A percentile compares a stretch with the other conserved stretches of the same genome.
These are phyloP conservation scores for Triglochin maritima DNA, from an alignment of 106 monocot genomes.

Conservation along the genomic window DNA sequence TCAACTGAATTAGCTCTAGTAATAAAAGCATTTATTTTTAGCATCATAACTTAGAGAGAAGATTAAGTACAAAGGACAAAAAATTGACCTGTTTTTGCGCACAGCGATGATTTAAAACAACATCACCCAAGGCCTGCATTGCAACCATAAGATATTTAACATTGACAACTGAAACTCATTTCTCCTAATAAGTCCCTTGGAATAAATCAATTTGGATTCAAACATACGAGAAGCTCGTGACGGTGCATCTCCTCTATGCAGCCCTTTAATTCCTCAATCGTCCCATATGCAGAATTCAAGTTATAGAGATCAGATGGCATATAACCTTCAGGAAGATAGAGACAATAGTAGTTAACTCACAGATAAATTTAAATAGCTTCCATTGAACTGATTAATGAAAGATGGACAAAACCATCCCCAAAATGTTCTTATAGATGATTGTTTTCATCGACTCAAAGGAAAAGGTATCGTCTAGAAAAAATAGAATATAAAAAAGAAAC, in stretches of 20 bases:
- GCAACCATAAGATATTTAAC: neutral
- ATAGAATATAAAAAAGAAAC: constrained; percentile 1
- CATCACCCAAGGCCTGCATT: constrained; percentile 28
- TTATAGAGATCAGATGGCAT: constrained; percentile 39
- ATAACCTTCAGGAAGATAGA: constrained; percentile 18
- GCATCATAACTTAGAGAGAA: no score
- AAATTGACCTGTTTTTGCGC: constrained; percentile 26
- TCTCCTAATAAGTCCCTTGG: neutral
- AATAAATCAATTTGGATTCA: neutral
- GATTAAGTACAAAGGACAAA: neutral
- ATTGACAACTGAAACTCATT: no score
- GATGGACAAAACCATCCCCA: no score
- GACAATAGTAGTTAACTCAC: neutral
- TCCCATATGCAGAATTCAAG: constrained; percentile 34
- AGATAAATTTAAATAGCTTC: neutral
- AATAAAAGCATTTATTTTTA: no score
- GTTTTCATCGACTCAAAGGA: neutral
- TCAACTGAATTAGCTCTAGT: no score
- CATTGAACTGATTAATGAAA: neutral
- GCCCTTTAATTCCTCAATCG: constrained; percentile 25
- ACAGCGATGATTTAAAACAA: constrained; percentile 33
- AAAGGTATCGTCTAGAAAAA: neutral
- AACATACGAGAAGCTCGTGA: constrained; percentile 31
- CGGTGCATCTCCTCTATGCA: constrained; percentile 35
- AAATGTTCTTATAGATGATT: neutral